A percentile compares a stretch with the other conserved stretches of the same genome.
Conservation (phyloP, 352 stramenopile species). For the Phytophthora litchii region DNA sequence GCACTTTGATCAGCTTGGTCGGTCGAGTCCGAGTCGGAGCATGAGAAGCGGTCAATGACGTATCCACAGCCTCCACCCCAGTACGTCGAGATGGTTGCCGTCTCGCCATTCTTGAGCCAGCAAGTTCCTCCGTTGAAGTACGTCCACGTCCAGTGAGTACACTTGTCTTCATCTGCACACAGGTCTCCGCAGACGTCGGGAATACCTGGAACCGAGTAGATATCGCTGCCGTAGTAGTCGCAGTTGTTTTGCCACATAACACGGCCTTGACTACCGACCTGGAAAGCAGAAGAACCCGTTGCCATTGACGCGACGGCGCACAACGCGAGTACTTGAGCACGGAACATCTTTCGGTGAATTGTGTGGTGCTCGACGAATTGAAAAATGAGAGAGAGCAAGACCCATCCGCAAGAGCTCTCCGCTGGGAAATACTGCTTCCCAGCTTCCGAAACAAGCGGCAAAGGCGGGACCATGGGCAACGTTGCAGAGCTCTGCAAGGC, state of each 20-base stretch:
- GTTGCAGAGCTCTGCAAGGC: slow-evolving; percentile 7
- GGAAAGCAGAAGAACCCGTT: slow-evolving; percentile 18
- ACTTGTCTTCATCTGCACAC: slow-evolving; percentile 35
- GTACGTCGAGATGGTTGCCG: slow-evolving; percentile 15
- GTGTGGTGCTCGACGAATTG: slow-evolving; percentile 23
- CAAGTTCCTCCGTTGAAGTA: slow-evolving; percentile 46
- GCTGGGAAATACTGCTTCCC: background rate
- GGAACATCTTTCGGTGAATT: slow-evolving; percentile 19
- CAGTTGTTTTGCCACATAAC: slow-evolving; percentile 57
- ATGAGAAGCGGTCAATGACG: slow-evolving; percentile 43
- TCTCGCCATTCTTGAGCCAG: slow-evolving; percentile 51
- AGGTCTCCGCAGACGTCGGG: slow-evolving; percentile 45
- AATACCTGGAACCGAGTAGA: slow-evolving; percentile 31
- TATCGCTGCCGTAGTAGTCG: slow-evolving; percentile 47
- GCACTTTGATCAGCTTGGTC: slow-evolving; percentile 11
- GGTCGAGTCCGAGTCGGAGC: slow-evolving; percentile 13
- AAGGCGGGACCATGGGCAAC: slow-evolving; percentile 14
- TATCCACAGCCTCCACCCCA: slow-evolving; percentile 48
- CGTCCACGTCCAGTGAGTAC: slow-evolving; percentile 53
- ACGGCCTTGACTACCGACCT: slow-evolving; percentile 39
- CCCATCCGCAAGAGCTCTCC: slow-evolving; percentile 15
- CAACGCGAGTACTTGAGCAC: slow-evolving; percentile 18
- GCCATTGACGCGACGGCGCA: slow-evolving; percentile 9
- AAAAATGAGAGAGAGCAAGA: slow-evolving; percentile 25
- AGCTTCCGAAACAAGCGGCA: slow-evolving; percentile 1